A percentile compares a stretch with the other conserved stretches of the same genome.
Conservation (phyloP, 2,329 filamentous ascomycete genomes). For the Dothistroma pini region DNA sequence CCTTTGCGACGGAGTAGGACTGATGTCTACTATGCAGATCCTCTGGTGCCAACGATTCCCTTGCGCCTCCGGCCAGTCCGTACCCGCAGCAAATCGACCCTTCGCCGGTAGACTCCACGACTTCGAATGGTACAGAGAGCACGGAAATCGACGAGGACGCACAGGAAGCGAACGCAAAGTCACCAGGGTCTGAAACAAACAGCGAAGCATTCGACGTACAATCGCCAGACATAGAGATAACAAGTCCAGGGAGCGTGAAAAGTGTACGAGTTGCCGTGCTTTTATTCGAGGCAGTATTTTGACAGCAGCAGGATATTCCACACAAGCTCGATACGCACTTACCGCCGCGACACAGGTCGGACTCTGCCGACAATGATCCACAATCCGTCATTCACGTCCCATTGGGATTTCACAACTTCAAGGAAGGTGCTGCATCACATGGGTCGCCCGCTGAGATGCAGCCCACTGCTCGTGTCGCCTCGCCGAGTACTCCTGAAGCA, state of each 20-base stretch:
- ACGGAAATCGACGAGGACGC: conserved; percentile 82
- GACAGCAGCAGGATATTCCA: conserved; percentile 28
- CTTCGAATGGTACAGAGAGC: conserved; percentile 66
- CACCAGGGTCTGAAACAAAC: conserved; percentile 14
- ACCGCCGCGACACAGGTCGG: conserved; percentile 45
- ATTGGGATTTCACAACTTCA: conserved; percentile 76
- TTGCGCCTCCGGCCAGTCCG: conserved; percentile 47
- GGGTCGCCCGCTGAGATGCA: conserved; percentile 23
- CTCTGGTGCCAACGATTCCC: conserved; percentile 45
- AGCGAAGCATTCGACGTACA: conserved; percentile 19
- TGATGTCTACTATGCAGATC: conserved; percentile 34
- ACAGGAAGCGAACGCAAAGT: conserved; percentile 49
- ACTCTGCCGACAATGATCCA: conserved; percentile 65
- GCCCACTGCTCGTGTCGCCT: conserved; percentile 30
- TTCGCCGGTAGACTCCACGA: conserved; percentile 70
- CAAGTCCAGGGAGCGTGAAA: conserved; percentile 31
- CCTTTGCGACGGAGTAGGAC: conserved; percentile 22
- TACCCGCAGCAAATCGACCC: conserved; percentile 68
- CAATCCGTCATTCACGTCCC: conserved; percentile 91
- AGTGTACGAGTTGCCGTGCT: conserved; percentile 32
- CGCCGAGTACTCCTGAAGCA: conserved; percentile 36
- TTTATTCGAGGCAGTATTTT: conserved; percentile 12
- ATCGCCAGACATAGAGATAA: conserved; percentile 34
- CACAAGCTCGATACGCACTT: conserved; percentile 47
- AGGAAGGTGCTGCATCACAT: conserved; percentile 16